Base-by-base conservation (phyloP, 2,329 filamentous ascomycete genomes). In the Aspergillus costaricaensis region DNA sequence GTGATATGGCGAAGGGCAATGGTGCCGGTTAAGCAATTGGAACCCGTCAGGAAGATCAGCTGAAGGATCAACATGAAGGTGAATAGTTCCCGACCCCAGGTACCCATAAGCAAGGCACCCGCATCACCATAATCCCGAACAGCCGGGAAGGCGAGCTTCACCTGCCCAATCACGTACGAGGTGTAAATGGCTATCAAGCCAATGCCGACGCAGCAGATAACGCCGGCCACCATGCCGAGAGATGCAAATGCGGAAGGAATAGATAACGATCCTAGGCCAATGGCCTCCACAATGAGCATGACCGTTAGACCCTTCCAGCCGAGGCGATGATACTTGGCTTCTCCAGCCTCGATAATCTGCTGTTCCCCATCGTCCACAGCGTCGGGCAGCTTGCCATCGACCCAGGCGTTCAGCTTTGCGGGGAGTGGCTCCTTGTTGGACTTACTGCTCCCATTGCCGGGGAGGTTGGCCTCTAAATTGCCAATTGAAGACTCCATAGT, bases 221-320 rank as follows among this genome's bases (percentile, higher is more conserved):
- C 74, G 58, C 79, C 79, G 9, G 74, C 73, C 15, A 80, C 74
- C 76, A 80, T 80, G 39, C 79, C 79, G 3, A 81, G 70, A 9
- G 70, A 76, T 3, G 78, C 77, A 51, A 81, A 80, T 10, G 78
- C 77, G 53, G 72, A 75, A 7, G 80, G 78, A 38, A 80, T 71
- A 57, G 77, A 78, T 60, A 81, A 72, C 25, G 75, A 77, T 48
- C 80, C 80, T 23, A 82, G 73, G 10, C 79, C 79, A 60, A 82
- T 81, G 30, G 80, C 79, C 65, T 82, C 80, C 44, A 82, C 80
- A 54, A 82, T 80, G 56, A 82, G 68, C 60, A 81, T 78, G 36
- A 82, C 72, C 2, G 79, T 81, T 17, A 81, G 70, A 19, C 79
- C 75, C 68, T 82, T 81, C 82, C 82, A 84, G 54, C 82, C 76